Evolutionary conservation across 2,329 filamentous ascomycete genomes (phyloP).

Genomic region (Nakataea oryzae): DNA sequence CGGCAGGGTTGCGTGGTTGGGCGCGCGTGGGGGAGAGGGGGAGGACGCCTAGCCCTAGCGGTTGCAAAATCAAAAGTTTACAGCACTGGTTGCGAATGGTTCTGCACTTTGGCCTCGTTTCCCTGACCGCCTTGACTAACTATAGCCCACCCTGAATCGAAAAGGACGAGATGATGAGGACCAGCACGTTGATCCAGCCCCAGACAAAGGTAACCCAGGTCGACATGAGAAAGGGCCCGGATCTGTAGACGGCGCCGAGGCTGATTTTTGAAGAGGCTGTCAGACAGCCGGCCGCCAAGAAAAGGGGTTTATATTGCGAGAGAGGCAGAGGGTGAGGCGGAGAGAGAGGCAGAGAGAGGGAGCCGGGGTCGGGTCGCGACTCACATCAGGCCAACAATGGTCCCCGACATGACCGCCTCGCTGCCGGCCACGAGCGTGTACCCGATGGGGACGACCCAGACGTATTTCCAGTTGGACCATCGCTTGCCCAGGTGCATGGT

Average conservation of each 20-base stretch:
- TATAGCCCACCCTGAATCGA: constrained; percentile 84
- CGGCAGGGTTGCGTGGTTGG: too few relatives aligned
- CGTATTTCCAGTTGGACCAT: constrained; percentile 42
- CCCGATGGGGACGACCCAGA: constrained; percentile 63
- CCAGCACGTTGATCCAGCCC: constrained; percentile 73
- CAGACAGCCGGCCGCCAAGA: neutral
- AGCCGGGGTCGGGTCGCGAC: constrained; percentile 29
- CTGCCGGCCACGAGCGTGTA: constrained; percentile 63
- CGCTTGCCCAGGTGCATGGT: constrained; percentile 54
- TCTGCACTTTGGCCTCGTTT: neutral
- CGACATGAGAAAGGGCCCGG: constrained; percentile 81
- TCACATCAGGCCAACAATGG: constrained; percentile 70
- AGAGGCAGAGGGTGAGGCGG: neutral
- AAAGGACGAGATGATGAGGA: constrained; percentile 79
- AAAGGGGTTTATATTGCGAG: neutral
- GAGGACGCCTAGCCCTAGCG: too few relatives aligned
- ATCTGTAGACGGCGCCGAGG: constrained; percentile 68
- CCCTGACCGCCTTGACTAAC: constrained; percentile 32
- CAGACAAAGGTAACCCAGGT: constrained; percentile 90
- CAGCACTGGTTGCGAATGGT: too few relatives aligned
- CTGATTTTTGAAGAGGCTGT: constrained; percentile 31
- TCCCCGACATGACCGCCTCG: constrained; percentile 72
- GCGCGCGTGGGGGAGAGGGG: too few relatives aligned
- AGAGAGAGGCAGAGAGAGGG: constrained; percentile 1
- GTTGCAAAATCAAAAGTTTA: too few relatives aligned